Evolutionary conservation across 768 basidiomycete genomes (phyloP).

Genomic region (Rhodosporidiobolus sp.): DNA sequence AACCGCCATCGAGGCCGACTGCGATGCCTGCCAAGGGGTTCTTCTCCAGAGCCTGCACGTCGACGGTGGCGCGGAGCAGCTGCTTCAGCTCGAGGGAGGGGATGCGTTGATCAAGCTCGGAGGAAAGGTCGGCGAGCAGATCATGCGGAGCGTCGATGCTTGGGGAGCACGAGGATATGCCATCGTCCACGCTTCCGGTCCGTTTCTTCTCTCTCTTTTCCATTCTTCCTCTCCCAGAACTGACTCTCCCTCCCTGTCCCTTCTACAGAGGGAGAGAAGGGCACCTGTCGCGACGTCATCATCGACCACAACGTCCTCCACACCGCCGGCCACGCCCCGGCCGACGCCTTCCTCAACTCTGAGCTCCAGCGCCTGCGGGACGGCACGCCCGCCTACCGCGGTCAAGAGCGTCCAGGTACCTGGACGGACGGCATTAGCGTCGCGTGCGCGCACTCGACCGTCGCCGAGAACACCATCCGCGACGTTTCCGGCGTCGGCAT

Average conservation of each 20-base stretch:
- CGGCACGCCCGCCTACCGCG: conserved; percentile 22
- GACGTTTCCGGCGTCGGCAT: conserved; percentile 47
- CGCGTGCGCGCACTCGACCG: conserved; percentile 43
- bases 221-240: neutral
- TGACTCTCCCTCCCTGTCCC: neutral
- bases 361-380: conserved; percentile 32
- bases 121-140: conserved; percentile 26
- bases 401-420: conserved; percentile 35
- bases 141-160: conserved; percentile 25
- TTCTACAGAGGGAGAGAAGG: conserved; percentile 8
- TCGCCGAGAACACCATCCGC: conserved; percentile 46
- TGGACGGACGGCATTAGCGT: conserved; percentile 50
- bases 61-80: conserved; percentile 30
- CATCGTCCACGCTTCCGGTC: conserved; percentile 25
- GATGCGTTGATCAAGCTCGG: conserved; percentile 35
- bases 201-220: neutral
- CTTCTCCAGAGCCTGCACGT: conserved; percentile 21
- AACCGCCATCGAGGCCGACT: conserved; percentile 35
- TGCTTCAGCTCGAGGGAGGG: conserved; percentile 26
- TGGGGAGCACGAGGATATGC: conserved; percentile 32
- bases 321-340: conserved; percentile 33
- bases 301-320: conserved; percentile 32
- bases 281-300: conserved; percentile 22
- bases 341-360: conserved; percentile 35
- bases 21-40: conserved; percentile 10